Evolutionary conservation across 805 yeast species (phyloP), one percentile per base, ranked within the genome.

Genomic region (Candida jianshihensis): DNA sequence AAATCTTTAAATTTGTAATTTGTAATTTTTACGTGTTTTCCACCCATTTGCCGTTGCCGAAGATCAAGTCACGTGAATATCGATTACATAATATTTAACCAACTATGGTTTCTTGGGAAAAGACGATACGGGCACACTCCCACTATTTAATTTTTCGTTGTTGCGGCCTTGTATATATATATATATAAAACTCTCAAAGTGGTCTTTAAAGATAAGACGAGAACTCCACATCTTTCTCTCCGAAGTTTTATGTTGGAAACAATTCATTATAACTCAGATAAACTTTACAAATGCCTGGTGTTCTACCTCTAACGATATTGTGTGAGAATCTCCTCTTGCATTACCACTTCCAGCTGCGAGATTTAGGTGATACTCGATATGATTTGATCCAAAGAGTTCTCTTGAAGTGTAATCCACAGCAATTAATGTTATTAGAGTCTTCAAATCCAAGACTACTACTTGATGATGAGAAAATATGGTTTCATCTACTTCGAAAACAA

Each of bases 401-500:
- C 17, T 36, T 42, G 26, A 54, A 56, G 34, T 46, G 59, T 12
- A 53, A 50, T 13, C 34, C 52, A 8, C 54, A 53, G 10, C 70
- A 63, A 31, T 34, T 65, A 11, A 36, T 44, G 19, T 53, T 48
- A 17, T 34, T 63, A 9, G 70, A 65, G 38, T 33, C 36, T 17
- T 38, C 34, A 3, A 63, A 62, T 38, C 58, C 59, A 1, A 39
- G 45, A 16, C 47, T 59, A 19, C 44, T 63, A 1, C 51, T 65
- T 30, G 68, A 65, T 26, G 69, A 64, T 43, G 66, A 61, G 32
- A 56, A 56, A 10, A 38, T 60, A 2, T 65, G 70, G 70, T 37
- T 37, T 4, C 37, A 43, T 3, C 38, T 59, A 17, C 31, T 65
- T 7, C 48, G 46, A 32, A 49, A 41, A 26, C 62, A 65, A 17